Percentiles rank a stretch among this genome's conserved stretches.
These are phyloP conservation scores for Chaetomiaceae sp. DNA, from an alignment of 2,329 filamentous ascomycete species.

Conservation along the genomic window DNA sequence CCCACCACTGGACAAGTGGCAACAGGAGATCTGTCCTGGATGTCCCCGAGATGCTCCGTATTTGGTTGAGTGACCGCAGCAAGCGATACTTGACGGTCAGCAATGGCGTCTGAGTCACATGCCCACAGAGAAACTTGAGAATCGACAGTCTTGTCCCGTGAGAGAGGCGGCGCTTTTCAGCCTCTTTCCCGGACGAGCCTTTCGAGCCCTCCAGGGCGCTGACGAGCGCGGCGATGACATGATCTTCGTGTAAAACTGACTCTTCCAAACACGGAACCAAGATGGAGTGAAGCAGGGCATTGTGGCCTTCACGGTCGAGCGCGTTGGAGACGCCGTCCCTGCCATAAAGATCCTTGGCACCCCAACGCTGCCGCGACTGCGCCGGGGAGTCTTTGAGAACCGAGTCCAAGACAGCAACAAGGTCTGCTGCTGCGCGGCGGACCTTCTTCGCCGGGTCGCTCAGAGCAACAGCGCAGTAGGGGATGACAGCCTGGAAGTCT, in stretches of 20 bases:
- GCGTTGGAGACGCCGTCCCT: constrained; percentile 46
- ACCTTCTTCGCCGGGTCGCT: constrained; percentile 70
- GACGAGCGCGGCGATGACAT: constrained; percentile 60
- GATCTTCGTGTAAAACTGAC: constrained; percentile 69
- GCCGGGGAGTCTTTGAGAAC: constrained; percentile 35
- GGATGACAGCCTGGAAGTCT: constrained; percentile 75
- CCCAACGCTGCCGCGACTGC: constrained; percentile 44
- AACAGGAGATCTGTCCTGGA: constrained; percentile 69
- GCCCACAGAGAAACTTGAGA: constrained; percentile 66
- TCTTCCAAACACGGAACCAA: constrained; percentile 78
- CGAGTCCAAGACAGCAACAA: constrained; percentile 52
- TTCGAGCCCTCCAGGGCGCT: constrained; percentile 51
- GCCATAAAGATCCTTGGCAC: constrained; percentile 59
- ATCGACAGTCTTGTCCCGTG: constrained; percentile 59
- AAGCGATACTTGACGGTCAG: constrained; percentile 64
- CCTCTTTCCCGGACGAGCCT: constrained; percentile 20
- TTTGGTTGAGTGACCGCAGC: constrained; percentile 63
- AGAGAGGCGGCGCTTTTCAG: constrained; percentile 34
- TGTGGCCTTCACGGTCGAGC: constrained; percentile 51
- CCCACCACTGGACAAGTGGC: constrained; percentile 68
- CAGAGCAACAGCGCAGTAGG: constrained; percentile 70
- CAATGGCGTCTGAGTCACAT: constrained; percentile 63
- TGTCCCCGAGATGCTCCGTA: constrained; percentile 63
- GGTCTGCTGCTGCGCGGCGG: constrained; percentile 65
- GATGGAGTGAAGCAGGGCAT: constrained; percentile 57